Base-by-base conservation (phyloP, 2,329 filamentous ascomycete genomes). In the Colletotrichum musicola region DNA sequence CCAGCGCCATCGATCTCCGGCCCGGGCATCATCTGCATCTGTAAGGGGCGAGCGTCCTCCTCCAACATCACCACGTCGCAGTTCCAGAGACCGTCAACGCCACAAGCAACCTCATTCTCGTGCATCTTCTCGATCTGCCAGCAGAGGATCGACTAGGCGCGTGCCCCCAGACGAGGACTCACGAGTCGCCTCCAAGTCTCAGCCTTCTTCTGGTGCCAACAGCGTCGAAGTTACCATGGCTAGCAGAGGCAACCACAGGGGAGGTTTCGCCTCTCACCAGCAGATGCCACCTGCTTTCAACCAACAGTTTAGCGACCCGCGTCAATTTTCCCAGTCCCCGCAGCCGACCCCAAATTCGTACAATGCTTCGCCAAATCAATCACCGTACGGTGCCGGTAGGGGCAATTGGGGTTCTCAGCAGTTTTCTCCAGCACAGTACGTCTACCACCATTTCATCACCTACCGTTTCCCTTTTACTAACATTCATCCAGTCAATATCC, bases 291-390 rank as follows among this genome's bases (percentile, higher is more conserved):
- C 76, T 65, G 77, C 76, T 30, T 77, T 77, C 61, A 77, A 78
- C 62, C 75, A 77, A 50, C 76, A 78, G 68, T 79, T 76, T 64
- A 78, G 76, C 30, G 71, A 72, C 47, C 62, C 77, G 22, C 79
- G 82, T 46, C 83, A 85, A 63, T 88, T 87, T 73, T 84, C 84
- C 25, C 84, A 86, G 54, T 89, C 89, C n/a, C 86, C 90, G 46
- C 85, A 87, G 62, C 87, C 82, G 71, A 83, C 84, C 22, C 84
- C 88, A 20, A 85, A 80, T 59, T 85, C 84, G 58, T 84, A 86
- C 72, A 85, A 85, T 30, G 67, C 51, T 53, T 91, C 90, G 18
- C 88, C 90, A n/a, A 85, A 85, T 68, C 86, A 87, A 50, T 90
- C 90, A 46, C 88, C 90, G 14, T 88, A 91, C 74, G 82, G 82